Evolutionary conservation across 257 asterid genomes (phyloP).

Genomic region (Solanum chiquidenum): DNA sequence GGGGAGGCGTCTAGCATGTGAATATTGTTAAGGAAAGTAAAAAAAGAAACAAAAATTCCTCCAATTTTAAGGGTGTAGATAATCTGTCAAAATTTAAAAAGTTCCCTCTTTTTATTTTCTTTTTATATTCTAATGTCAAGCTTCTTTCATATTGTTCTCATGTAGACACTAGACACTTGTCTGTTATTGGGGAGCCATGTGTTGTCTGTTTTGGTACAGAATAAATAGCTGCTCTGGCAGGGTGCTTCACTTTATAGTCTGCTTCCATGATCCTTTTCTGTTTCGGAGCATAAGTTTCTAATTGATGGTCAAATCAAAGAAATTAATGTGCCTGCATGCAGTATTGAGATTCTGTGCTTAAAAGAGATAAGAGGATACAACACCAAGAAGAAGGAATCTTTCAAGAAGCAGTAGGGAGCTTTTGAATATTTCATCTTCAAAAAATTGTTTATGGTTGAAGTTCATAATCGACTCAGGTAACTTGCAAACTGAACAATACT

Average conservation of each 20-base stretch:
- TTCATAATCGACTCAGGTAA: not conserved
- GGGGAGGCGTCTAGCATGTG: not conserved
- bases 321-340: slow-evolving; percentile 26
- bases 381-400: slow-evolving; percentile 9
- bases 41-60: not conserved
- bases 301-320: not conserved
- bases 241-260: not conserved
- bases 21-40: not conserved
- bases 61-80: not conserved
- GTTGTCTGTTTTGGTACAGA: not conserved
- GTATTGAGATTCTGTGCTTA: slow-evolving; percentile 73
- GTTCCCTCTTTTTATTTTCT: not conserved
- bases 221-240: not conserved
- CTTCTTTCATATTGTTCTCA: not conserved
- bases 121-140: not conserved
- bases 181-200: not conserved
- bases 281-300: not conserved
- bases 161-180: not conserved
- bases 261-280: not conserved
- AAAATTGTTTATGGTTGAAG: not conserved
- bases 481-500: not conserved
- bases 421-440: not conserved
- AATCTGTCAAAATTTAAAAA: not conserved
- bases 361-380: slow-evolving; percentile 35
- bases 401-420: not conserved